Evolutionary conservation across 371 early-diverging fungal genomes (phyloP), one percentile per base, ranked within the genome.

Genomic region (Racocetra persica): DNA sequence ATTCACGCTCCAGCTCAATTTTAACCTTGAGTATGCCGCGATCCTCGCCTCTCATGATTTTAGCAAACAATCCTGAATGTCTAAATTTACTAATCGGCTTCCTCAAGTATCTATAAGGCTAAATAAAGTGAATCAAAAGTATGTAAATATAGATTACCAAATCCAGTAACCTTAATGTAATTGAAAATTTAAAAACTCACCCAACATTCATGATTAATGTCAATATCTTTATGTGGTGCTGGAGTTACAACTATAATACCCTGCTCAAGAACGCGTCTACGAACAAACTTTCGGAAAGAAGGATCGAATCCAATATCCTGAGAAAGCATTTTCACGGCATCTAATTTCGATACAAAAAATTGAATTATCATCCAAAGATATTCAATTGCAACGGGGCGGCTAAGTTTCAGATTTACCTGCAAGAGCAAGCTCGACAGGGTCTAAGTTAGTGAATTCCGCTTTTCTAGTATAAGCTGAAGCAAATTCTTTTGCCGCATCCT

Each of bases 291-390:
- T 38, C 97, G 89, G 11, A 98, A 89, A 74, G 87, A 90, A 10
- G 98, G 98, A 81, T 98, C 97, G 26, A 89, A 87, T 0, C 93
- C 91, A 55, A 98, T 88, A 80, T 93, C 93, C 32, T 91, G 92
- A 0, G 95, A 93, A 28, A 96, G 83, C 82, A 95, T 90, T 65
- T 84, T 86, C 70, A 90, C 91, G 2, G 93, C 94, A 57, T 57
- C 57, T 57, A 57, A 18, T 18, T n/a, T n/a, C 22, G 22, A 18
- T 57, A 57, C 16, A n/a, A 57, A 57, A 57, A 57, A 1, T 45
- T 45, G 45, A 45, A 45, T 1, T 45, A 45, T 45, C 45, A 45
- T 45, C 45, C 10, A 45, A 45, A 45, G 45, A 45, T 45, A 45
- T 45, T 45, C 45, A 45, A 45, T 45, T 10, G 45, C 10, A 45